A percentile compares a stretch with the other conserved stretches of the same genome.
These are phyloP conservation scores for Flaveria ramosissima DNA, from an alignment of 129 eudicot genomes.

Conservation along the genomic window DNA sequence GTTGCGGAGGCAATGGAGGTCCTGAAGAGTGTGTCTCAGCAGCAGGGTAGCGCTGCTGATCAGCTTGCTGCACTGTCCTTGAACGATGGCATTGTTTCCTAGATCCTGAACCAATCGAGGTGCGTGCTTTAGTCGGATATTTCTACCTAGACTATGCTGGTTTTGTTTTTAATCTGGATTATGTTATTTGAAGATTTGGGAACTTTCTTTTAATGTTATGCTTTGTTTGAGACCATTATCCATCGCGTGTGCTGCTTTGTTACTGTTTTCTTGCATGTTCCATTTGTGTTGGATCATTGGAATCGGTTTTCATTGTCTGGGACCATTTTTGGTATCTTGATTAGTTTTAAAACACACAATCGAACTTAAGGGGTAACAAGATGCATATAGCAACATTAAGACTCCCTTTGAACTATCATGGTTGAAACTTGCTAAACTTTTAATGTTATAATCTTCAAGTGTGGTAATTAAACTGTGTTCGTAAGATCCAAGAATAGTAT, in stretches of 20 bases:
- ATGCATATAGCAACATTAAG: no score
- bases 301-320: no score
- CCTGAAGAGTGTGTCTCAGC: constrained; percentile 58
- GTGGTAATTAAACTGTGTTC: no score
- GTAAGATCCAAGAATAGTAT: no score
- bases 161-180: constrained; percentile 13
- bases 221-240: neutral
- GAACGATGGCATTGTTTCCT: constrained; percentile 55
- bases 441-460: no score
- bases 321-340: no score
- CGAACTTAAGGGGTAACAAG: no score
- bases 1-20: constrained; percentile 88
- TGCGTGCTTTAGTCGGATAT: neutral
- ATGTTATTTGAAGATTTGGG: constrained; percentile 1
- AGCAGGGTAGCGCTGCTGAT: constrained; percentile 62
- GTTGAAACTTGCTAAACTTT: no score
- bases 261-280: neutral
- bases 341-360: no score
- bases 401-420: no score
- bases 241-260: neutral
- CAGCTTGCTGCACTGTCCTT: constrained; percentile 62
- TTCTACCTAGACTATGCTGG: neutral
- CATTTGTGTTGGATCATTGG: no score
- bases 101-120: neutral
- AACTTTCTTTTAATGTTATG: neutral